Base-by-base conservation (phyloP, 495 filamentous ascomycete species). In the Hyaloscypha hepaticicola region DNA sequence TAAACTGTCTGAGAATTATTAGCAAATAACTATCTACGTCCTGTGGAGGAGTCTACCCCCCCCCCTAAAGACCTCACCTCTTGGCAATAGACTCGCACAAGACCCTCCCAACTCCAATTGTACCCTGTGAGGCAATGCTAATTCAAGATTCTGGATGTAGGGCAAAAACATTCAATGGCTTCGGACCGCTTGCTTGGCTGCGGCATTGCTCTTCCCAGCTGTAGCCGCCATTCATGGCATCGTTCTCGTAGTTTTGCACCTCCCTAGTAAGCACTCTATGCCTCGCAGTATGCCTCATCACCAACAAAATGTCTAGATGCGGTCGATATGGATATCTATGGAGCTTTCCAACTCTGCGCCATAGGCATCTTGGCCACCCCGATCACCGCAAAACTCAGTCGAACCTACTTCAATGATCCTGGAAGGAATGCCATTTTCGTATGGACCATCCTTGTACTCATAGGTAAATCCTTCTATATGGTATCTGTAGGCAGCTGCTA, bases 281-380 rank as follows among this genome's bases (percentile, higher is more conserved):
- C 49, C 14, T 33, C 24, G n/a, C 41, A 29, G 24, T 24, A 48
- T 25, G 58, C 29, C 57, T 7, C n/a, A 72, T 66, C 2, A 59
- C 48, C 22, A 55, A 5, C 19, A 34, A 19, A 19, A n/a, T 33
- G 29, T 28, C 38, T 57, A 85, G 83, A 74, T 29, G 84, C 83
- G 41, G 77, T 87, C 22, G 85, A 88, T 67, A 84, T 88, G 84
- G 85, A 88, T 69, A 74, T 88, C 5, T 88, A 83, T 29, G 85
- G 85, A 1, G 83, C 85, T 22, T 85, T 88, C 55, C 85, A 88
- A 65, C 70, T 86, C 6, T 88, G 85, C 64, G 78, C 84, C 3
- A 85, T 88, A 55, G 85, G 83, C 33, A 82, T 86, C 29, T 65
- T 88, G 11, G 80, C 85, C 1, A 85, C 84, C 19, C 85, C 85